Percentiles rank a stretch among this genome's conserved stretches.
These are phyloP conservation scores for Penicillium sp. DNA, from an alignment of 2,329 filamentous ascomycete species.

Conservation along the genomic window DNA sequence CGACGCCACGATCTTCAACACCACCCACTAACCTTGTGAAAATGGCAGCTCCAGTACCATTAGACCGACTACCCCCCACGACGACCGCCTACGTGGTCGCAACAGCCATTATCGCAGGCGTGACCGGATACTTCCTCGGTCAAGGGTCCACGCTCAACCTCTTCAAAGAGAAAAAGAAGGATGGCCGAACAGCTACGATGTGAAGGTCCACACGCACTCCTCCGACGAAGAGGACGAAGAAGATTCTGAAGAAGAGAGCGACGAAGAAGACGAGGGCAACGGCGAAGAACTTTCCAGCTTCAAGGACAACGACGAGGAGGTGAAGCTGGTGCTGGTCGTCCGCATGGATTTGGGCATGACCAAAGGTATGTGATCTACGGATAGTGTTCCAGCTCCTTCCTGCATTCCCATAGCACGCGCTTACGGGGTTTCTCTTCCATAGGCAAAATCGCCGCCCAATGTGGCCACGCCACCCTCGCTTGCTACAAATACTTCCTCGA, in stretches of 20 bases:
- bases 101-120: constrained; percentile 68
- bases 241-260: constrained; percentile 60
- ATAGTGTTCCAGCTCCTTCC: neutral
- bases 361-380: constrained; percentile 62
- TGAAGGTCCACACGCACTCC: constrained; percentile 44
- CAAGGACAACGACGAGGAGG: constrained; percentile 67
- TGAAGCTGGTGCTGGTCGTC: constrained; percentile 89
- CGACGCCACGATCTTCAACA: constrained; percentile 1
- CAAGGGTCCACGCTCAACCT: constrained; percentile 67
- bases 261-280: constrained; percentile 64
- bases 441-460: constrained; percentile 98
- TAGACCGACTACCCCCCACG: constrained; percentile 49
- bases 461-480: constrained; percentile 90
- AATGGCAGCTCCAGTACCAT: constrained; percentile 32
- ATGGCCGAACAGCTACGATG: constrained; percentile 56
- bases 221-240: constrained; percentile 42
- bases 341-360: constrained; percentile 95
- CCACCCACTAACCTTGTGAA: constrained; percentile 12
- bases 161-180: constrained; percentile 49
- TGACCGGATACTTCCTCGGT: constrained; percentile 71
- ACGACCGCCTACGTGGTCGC: constrained; percentile 62
- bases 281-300: constrained; percentile 47
- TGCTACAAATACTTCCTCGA: constrained; percentile 83
- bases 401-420: neutral
- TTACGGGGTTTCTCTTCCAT: constrained; percentile 5